These are phyloP conservation scores for Botrytis fabae DNA, from an alignment of 2,329 filamentous ascomycete genomes.

Conservation along the genomic window DNA sequence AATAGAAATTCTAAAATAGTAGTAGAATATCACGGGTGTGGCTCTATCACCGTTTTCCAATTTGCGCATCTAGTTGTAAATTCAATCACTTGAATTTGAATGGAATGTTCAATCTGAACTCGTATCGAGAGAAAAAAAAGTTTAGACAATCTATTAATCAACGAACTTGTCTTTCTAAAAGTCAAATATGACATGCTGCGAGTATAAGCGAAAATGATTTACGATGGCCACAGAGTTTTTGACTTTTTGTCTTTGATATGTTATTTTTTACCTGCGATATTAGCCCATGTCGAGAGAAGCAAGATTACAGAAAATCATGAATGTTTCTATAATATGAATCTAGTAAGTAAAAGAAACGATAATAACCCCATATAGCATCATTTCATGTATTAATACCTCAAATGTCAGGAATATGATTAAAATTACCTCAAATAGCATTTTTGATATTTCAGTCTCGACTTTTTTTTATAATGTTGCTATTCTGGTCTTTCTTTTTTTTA, in stretches of 20 bases:
- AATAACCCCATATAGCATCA: too few relatives aligned
- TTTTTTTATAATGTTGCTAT: too few relatives aligned
- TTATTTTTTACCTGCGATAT: neutral
- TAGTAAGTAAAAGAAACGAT: too few relatives aligned
- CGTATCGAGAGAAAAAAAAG: neutral
- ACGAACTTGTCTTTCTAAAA: neutral
- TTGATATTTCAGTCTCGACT: too few relatives aligned
- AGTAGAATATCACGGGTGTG: neutral
- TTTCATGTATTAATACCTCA: too few relatives aligned
- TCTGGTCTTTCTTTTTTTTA: too few relatives aligned
- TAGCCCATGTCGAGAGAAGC: neutral
- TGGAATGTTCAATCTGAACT: neutral
- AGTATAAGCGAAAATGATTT: neutral
- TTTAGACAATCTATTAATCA: too few relatives aligned
- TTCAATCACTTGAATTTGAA: neutral
- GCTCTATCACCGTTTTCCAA: neutral
- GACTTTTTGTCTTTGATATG: neutral
- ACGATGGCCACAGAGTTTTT: neutral
- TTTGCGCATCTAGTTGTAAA: neutral
- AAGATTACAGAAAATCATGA: neutral
- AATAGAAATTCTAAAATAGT: neutral
- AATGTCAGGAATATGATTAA: too few relatives aligned
- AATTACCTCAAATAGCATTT: too few relatives aligned
- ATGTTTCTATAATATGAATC: neutral
- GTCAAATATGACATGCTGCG: neutral